These are phyloP conservation scores for Acephala macrosclerotiorum DNA, from an alignment of 2,329 filamentous ascomycete genomes.

Conservation along the genomic window DNA sequence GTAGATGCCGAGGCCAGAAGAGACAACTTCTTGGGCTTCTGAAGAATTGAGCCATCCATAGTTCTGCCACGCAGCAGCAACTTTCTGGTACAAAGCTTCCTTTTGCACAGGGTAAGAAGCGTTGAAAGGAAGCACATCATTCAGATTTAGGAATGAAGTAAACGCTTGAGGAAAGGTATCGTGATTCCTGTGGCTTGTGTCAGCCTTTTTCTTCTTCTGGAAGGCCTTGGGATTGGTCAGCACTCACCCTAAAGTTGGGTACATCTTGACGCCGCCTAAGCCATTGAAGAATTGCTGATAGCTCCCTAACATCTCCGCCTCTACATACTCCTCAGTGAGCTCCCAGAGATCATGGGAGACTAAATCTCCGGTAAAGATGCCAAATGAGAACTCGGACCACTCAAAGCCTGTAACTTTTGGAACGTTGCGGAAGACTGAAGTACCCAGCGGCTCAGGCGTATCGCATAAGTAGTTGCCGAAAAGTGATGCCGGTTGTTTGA, in stretches of 20 bases:
- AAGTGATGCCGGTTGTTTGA: constrained; percentile 3
- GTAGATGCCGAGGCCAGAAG: constrained; percentile 14
- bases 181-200: constrained; percentile 3
- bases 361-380: constrained; percentile 15
- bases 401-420: constrained; percentile 11
- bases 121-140: constrained; percentile 2
- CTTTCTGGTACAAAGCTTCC: constrained; percentile 2
- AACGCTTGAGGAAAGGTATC: constrained; percentile 15
- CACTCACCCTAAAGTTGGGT: constrained; percentile 11
- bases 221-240: not conserved
- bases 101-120: constrained; percentile 10
- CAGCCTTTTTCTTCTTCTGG: not conserved
- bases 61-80: constrained; percentile 13
- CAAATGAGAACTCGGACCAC: constrained; percentile 14
- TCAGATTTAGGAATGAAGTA: constrained; percentile 9
- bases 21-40: constrained; percentile 2
- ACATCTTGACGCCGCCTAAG: constrained; percentile 15
- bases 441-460: constrained; percentile 8
- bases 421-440: constrained; percentile 6
- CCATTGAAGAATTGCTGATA: constrained; percentile 17
- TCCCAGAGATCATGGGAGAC: constrained; percentile 17
- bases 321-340: constrained; percentile 9
- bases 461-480: constrained; percentile 18
- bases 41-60: constrained; percentile 15
- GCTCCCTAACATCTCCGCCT: constrained; percentile 4